Percentiles rank a stretch among this genome's conserved stretches.
Evolutionary conservation across 2,329 filamentous ascomycete genomes (phyloP).

Genomic region (Eurotiales sp.): DNA sequence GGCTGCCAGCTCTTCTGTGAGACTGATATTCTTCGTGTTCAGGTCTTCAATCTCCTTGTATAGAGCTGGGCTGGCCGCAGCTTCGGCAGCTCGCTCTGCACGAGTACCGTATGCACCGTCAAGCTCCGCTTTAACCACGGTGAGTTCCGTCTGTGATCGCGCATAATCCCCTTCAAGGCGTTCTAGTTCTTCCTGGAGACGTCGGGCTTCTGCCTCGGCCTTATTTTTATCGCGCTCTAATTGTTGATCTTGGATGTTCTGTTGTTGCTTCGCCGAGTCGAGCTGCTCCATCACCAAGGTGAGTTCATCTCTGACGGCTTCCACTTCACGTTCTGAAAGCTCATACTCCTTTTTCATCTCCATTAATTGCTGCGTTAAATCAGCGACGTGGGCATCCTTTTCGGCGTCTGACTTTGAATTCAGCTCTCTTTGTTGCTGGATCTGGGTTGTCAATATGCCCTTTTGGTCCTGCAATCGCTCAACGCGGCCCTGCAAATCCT

Average conservation of each 20-base stretch:
- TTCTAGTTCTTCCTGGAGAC: conserved; percentile 46
- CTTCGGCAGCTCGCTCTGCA: conserved; percentile 64
- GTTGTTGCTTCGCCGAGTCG: conserved; percentile 37
- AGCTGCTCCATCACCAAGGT: conserved; percentile 42
- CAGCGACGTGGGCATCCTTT: conserved; percentile 46
- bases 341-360: conserved; percentile 64
- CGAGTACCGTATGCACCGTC: conserved; percentile 88
- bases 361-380: conserved; percentile 47
- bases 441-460: conserved; percentile 80
- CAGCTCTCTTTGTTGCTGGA: conserved; percentile 90
- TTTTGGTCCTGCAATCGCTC: conserved; percentile 81
- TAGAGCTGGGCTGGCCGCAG: conserved; percentile 54
- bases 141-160: conserved; percentile 70
- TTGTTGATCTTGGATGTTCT: conserved; percentile 31
- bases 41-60: conserved; percentile 59
- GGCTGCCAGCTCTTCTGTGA: conserved; percentile 46
- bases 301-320: conserved; percentile 39
- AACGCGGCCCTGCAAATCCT: conserved; percentile 73
- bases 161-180: conserved; percentile 61
- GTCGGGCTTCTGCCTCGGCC: conserved; percentile 27
- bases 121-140: conserved; percentile 85
- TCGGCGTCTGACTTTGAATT: conserved; percentile 77
- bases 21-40: conserved; percentile 44
- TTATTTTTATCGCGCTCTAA: conserved; percentile 27
- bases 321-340: conserved; percentile 44